Conservation (phyloP, 2,329 filamentous ascomycete genomes). For the Basipetospora sp. region DNA sequence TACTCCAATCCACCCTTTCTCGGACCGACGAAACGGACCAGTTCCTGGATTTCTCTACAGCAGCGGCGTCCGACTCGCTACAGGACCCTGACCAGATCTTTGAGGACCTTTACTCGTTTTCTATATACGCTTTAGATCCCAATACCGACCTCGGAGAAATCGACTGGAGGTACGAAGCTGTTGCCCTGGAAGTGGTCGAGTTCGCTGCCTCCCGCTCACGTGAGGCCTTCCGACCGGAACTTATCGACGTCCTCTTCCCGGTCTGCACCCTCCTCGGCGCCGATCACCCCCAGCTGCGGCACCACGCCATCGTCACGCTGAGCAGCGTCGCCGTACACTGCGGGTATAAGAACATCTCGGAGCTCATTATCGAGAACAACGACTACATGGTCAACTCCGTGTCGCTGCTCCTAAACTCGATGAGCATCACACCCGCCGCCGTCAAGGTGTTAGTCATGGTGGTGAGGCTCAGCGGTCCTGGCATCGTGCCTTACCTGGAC, state of each 20-base stretch:
- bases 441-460: slow-evolving; percentile 90
- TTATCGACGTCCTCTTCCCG: slow-evolving; percentile 84
- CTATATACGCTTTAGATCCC: slow-evolving; percentile 45
- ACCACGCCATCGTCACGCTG: slow-evolving; percentile 69
- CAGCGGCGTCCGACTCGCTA: slow-evolving; percentile 4
- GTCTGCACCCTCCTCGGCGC: slow-evolving; percentile 80
- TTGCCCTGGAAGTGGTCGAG: slow-evolving; percentile 68
- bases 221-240: slow-evolving; percentile 60
- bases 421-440: slow-evolving; percentile 81
- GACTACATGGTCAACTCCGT: slow-evolving; percentile 95
- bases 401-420: slow-evolving; percentile 73
- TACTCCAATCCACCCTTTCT: slow-evolving; percentile 44
- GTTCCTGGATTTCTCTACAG: slow-evolving; percentile 40
- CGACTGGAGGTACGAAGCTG: slow-evolving; percentile 62
- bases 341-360: slow-evolving; percentile 57
- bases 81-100: slow-evolving; percentile 33
- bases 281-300: slow-evolving; percentile 48
- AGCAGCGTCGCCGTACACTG: slow-evolving; percentile 67
- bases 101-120: slow-evolving; percentile 55
- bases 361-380: slow-evolving; percentile 75
- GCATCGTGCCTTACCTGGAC: slow-evolving; percentile 73
- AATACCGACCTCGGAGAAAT: slow-evolving; percentile 31
- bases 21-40: slow-evolving; percentile 44
- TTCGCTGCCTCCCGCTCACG: slow-evolving; percentile 56
- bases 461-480: slow-evolving; percentile 70